phyloP scores from a whole-genome alignment of 495 filamentous ascomycete genomes.

The Aspergillus funiculosus region DNA sequence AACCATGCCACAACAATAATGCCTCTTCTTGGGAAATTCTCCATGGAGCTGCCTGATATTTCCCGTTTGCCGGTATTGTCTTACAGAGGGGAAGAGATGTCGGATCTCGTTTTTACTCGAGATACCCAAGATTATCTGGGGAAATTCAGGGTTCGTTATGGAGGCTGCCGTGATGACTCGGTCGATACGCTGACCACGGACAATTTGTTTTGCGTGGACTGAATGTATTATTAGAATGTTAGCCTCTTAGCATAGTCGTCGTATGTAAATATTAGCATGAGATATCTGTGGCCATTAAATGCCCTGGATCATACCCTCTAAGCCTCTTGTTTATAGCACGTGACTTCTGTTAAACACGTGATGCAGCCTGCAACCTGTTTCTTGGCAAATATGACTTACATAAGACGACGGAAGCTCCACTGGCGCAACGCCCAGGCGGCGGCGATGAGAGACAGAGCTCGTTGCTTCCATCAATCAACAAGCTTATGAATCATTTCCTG shows the following conservation, averaged over 20 bases:
- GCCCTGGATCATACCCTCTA: not conserved
- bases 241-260: too few species aligned
- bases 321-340: constrained; percentile 1
- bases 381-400: constrained; percentile 30
- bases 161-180: constrained; percentile 26
- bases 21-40: constrained; percentile 31
- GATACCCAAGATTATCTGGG: constrained; percentile 27
- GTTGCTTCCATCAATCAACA: constrained; percentile 38
- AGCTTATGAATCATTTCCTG: constrained; percentile 34
- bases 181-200: constrained; percentile 14
- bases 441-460: constrained; percentile 28
- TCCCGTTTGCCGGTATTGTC: constrained; percentile 33
- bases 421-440: constrained; percentile 27
- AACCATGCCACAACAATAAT: constrained; percentile 24
- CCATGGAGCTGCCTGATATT: constrained; percentile 30
- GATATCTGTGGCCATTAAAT: too few species aligned
- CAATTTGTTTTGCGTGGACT: constrained; percentile 32
- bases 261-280: too few species aligned
- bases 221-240: too few species aligned
- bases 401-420: constrained; percentile 40
- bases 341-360: constrained; percentile 4
- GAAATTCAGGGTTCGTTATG: constrained; percentile 33
- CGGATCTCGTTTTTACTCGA: constrained; percentile 9
- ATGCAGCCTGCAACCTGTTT: too few species aligned
- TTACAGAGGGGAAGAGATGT: constrained; percentile 28